Evolutionary conservation across 306 rosid species (phyloP).

Genomic region (Cotoneaster glaucophyllus): DNA sequence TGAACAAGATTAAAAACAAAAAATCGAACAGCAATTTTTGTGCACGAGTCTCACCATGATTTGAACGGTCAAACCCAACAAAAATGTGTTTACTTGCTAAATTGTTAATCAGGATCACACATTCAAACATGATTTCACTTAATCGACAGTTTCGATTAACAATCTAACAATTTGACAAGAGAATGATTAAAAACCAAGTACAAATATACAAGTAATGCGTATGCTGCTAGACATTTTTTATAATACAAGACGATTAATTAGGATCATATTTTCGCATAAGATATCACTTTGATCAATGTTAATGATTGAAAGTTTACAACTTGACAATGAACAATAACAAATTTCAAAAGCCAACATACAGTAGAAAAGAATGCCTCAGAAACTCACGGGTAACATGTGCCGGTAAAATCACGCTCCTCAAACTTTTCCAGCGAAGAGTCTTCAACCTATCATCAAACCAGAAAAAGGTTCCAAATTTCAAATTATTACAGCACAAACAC

Average conservation of each 20-base stretch:
- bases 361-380: neutral
- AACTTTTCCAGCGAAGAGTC: constrained; percentile 15
- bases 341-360: neutral
- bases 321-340: neutral
- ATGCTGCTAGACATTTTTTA: too few species aligned
- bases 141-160: neutral
- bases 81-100: neutral
- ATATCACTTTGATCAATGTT: neutral
- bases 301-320: neutral
- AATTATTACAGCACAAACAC: neutral
- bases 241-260: neutral
- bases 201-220: too few species aligned
- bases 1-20: neutral
- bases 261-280: neutral
- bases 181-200: neutral
- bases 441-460: constrained; percentile 8
- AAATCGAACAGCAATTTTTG: neutral
- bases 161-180: too few species aligned
- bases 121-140: neutral
- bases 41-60: neutral
- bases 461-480: neutral
- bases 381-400: constrained; percentile 78
- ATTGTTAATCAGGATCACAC: neutral
- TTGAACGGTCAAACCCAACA: neutral
- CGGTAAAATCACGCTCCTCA: constrained; percentile 63